These are phyloP conservation scores for Zelonia costaricensis DNA, from an alignment of 208 protist species.

Conservation along the genomic window DNA sequence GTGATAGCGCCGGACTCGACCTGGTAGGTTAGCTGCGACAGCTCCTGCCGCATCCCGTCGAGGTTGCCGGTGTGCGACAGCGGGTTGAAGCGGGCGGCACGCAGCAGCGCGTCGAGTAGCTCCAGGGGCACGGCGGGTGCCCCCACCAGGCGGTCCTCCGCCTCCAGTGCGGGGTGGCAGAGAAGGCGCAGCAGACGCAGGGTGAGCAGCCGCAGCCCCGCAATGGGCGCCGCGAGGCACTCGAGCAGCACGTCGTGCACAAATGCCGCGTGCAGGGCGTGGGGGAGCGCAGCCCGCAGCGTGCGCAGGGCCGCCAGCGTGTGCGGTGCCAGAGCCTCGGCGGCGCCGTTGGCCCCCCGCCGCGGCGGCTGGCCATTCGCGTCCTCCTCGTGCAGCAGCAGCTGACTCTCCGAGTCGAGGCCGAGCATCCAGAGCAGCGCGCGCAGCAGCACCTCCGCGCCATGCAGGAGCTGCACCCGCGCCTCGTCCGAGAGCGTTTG, in stretches of 20 bases:
- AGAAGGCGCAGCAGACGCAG: constrained; percentile 68
- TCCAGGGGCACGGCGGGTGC: constrained; percentile 19
- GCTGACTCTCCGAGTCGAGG: constrained; percentile 25
- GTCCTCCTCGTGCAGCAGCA: neutral
- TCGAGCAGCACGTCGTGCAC: constrained; percentile 70
- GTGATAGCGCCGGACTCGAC: constrained; percentile 51
- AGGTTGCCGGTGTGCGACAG: constrained; percentile 66
- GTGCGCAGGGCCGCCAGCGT: constrained; percentile 30
- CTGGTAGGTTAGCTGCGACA: constrained; percentile 63
- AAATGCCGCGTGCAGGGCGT: constrained; percentile 41
- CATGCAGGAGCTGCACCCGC: constrained; percentile 58
- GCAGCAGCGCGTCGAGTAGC: constrained; percentile 36
- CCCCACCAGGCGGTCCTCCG: constrained; percentile 18
- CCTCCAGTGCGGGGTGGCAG: constrained; percentile 36
- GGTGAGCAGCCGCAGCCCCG: constrained; percentile 64
- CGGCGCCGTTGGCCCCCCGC: neutral
- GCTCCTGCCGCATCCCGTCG: constrained; percentile 62
- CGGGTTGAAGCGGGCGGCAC: constrained; percentile 71
- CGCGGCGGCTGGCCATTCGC: neutral
- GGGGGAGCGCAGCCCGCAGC: constrained; percentile 41
- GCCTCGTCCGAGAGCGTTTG: constrained; percentile 23
- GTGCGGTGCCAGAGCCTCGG: constrained; percentile 13
- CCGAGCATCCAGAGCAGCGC: constrained; percentile 54
- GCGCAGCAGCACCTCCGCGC: constrained; percentile 58
- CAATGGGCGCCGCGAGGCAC: constrained; percentile 59